Evolutionary conservation across 1,139 yeast genomes (phyloP), one percentile per base, ranked within the genome.

Genomic region (Suhomyces wounanorum): DNA sequence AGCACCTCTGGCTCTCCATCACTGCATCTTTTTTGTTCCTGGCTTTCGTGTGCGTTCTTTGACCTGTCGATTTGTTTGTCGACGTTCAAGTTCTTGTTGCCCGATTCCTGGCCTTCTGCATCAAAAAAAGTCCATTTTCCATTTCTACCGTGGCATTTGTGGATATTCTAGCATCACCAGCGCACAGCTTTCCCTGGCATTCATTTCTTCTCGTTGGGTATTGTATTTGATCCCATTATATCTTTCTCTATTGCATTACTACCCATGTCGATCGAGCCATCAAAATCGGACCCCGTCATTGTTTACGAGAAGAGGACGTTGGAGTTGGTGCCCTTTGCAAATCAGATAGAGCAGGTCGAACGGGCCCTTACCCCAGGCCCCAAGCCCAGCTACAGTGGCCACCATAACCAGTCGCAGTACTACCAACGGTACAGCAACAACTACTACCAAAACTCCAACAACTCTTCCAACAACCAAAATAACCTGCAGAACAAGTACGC

Each of bases 261-360:
- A 25, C 40, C 1, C 45, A 43, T 48, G 50, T 44, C 50, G 16
- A 5, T 42, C 10, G 46, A 50, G 18, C 3, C 45, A 7, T 30
- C 35, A 2, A 25, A 13, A 16, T 23, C 36, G 13, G 45, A 45
- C 9, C 13, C 23, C 16, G 35, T 39, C 35, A 37, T 38, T 40
- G 35, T 31, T 45, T 69, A 62, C 53, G 69, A 71, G 25, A 67
- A 66, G 51, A 61, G 77, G 57, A 54, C 57, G 26, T 57, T 71
- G 49, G 66, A 69, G 40, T 52, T 58, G 37, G 59, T 63, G 30
- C 70, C 77, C 3, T 73, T 73, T 57, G 61, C 55, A 47, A 53
- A 56, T 42, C 77, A 72, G 54, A 50, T 69, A 18, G 74, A 69
- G 40, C 42, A 56, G 21, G 66, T 72, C 40, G 64, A 67, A 28